Base-by-base conservation (phyloP, 805 yeast species). In the Starmerella bombicola region DNA sequence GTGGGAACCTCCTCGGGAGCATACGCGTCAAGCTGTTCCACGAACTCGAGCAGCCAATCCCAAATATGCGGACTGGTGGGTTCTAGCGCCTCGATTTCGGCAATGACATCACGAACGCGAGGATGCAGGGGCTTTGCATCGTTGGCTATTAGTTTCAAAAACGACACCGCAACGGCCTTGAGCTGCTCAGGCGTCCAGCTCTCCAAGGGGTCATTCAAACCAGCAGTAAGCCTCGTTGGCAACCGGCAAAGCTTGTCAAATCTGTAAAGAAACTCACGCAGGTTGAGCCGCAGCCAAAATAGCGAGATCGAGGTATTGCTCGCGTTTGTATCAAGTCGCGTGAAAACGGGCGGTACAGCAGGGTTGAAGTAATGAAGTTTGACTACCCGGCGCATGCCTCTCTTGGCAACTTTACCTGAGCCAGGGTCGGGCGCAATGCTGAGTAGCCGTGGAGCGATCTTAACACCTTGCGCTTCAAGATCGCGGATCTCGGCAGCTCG, bases 261-360 rank as follows among this genome's bases (percentile, higher is more conserved):
- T 5, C 66, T 51, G 19, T 60, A 42, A 21, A 63, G 43, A 35
- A 57, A 63, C 43, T 63, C 67, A 16, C 67, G 56, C 17, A 63
- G 37, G 19, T 50, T 49, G n/a, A 58, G 47, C 18, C 59, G 53
- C 13, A 48, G 45, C 63, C 64, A 62, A 16, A 63, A 45, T 32
- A 55, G 39, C 24, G 55, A 52, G 12, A 45, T 48, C 20, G 58
- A 40, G 19, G 32, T 21, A 13, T 16, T 16, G 9, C 9, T 19
- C 21, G 17, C 32, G 38, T 46, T 42, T 16, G 57, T 34, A 6
- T 46, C 34, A 28, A 61, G 39, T 3, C 49, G 50, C 33, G 26
- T 38, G 33, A 61, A 57, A 24, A 39, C 45, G 7, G 64, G 64
- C 30, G 47, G 35, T 3, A 41, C 39, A 15, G 29, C 35, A 4